Evolutionary conservation across 164 flowering plant genomes (phyloP).

Genomic region (Piper betle): DNA sequence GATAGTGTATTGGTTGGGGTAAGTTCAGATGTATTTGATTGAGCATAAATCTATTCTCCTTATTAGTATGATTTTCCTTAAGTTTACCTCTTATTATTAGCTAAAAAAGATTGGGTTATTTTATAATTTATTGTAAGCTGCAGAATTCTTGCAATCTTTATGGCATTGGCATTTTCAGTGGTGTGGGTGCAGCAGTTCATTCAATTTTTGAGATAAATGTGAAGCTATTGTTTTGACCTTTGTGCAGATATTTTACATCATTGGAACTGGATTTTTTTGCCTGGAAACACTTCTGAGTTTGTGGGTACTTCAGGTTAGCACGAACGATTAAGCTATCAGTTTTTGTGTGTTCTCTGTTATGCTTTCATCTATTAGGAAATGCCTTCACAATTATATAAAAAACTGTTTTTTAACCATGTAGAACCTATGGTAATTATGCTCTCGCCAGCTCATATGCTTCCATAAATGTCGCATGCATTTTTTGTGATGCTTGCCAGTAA

Average conservation of each 20-base stretch:
- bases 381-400: not conserved
- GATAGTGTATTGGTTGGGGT: constrained; percentile 71
- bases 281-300: constrained; percentile 69
- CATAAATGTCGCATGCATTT: not conserved
- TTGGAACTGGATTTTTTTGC: constrained; percentile 76
- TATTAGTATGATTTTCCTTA: not conserved
- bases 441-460: too few species aligned
- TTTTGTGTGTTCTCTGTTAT: too few species aligned
- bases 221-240: not conserved
- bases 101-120: not conserved
- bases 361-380: not conserved
- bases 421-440: too few species aligned
- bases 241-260: constrained; percentile 67
- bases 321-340: not conserved
- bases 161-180: not conserved
- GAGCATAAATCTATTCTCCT: too few species aligned
- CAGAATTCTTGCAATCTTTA: not conserved
- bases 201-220: not conserved
- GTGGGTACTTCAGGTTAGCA: constrained; percentile 81
- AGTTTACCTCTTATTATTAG: not conserved
- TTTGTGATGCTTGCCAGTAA: too few species aligned
- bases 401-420: not conserved
- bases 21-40: constrained; percentile 17
- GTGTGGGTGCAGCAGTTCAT: not conserved
- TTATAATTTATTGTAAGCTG: too few species aligned